Conservation (phyloP, 2,329 filamentous ascomycete species). For the Exophiala alcalophila region DNA sequence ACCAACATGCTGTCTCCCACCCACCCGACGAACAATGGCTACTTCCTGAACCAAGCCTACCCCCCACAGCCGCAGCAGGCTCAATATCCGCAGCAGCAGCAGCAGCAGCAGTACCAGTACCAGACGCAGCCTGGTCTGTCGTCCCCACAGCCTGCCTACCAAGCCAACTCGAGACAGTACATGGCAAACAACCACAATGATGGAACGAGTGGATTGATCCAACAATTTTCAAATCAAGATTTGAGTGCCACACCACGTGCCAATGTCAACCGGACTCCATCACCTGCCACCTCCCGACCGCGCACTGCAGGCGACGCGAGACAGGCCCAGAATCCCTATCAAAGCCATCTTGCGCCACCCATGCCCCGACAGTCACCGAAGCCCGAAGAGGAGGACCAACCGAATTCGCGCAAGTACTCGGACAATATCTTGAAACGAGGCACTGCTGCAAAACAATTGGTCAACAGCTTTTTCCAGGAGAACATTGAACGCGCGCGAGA, state of each 20-base stretch:
- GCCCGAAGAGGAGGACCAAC: constrained; percentile 68
- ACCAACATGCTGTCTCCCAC: constrained; percentile 44
- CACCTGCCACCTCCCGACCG: constrained; percentile 64
- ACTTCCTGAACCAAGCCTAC: constrained; percentile 64
- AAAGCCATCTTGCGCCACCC: constrained; percentile 66
- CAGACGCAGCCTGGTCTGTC: constrained; percentile 55
- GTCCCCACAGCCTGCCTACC: constrained; percentile 56
- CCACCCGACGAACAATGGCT: constrained; percentile 46
- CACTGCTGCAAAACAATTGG: constrained; percentile 63
- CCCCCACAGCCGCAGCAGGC: constrained; percentile 48
- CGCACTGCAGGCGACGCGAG: constrained; percentile 72
- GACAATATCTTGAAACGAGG: constrained; percentile 76
- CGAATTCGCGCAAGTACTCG: constrained; percentile 80
- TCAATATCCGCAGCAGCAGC: constrained; percentile 54
- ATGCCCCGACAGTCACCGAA: constrained; percentile 59
- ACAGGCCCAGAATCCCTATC: constrained; percentile 53
- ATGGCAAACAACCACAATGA: constrained; percentile 64
- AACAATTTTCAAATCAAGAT: constrained; percentile 97
- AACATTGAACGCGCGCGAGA: constrained; percentile 94
- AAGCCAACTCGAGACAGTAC: constrained; percentile 36
- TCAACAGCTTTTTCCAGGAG: constrained; percentile 89
- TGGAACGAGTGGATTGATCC: constrained; percentile 83
- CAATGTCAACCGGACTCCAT: constrained; percentile 66
- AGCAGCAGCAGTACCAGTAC: constrained; percentile 53
- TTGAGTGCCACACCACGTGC: constrained; percentile 69